phyloP scores from a whole-genome alignment of 345 rosid species.

The Ceriops zippeliana region DNA sequence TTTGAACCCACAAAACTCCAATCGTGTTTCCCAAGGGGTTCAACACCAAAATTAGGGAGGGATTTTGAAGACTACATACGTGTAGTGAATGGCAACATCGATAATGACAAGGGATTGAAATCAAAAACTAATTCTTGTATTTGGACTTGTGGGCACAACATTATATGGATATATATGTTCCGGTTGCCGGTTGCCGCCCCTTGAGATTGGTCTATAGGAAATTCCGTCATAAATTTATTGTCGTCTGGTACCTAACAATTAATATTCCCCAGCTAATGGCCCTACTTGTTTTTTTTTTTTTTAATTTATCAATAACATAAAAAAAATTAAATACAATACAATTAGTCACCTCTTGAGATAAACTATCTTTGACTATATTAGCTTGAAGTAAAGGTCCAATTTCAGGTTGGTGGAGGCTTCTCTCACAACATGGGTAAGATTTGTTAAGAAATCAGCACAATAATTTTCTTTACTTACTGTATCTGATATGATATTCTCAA shows the following conservation, averaged over 20 bases:
- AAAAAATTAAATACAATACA: too few species aligned
- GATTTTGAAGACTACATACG: background rate
- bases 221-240: background rate
- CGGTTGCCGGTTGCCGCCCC: background rate
- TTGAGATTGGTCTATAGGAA: background rate
- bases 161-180: background rate
- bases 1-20: slow-evolving; percentile 7
- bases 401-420: too few species aligned
- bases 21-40: background rate
- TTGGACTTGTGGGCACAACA: background rate
- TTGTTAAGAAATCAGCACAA: too few species aligned
- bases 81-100: background rate
- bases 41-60: background rate
- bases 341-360: too few species aligned
- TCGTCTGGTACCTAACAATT: background rate
- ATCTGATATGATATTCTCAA: too few species aligned
- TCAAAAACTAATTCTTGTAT: background rate
- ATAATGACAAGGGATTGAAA: background rate
- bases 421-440: too few species aligned
- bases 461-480: too few species aligned
- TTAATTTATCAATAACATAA: too few species aligned
- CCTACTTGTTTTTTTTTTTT: too few species aligned
- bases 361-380: too few species aligned
- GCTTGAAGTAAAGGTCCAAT: too few species aligned
- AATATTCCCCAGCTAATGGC: background rate